phyloP scores from a whole-genome alignment of 2,329 filamentous ascomycete genomes.

The Calonectria pseudoturangicola region DNA sequence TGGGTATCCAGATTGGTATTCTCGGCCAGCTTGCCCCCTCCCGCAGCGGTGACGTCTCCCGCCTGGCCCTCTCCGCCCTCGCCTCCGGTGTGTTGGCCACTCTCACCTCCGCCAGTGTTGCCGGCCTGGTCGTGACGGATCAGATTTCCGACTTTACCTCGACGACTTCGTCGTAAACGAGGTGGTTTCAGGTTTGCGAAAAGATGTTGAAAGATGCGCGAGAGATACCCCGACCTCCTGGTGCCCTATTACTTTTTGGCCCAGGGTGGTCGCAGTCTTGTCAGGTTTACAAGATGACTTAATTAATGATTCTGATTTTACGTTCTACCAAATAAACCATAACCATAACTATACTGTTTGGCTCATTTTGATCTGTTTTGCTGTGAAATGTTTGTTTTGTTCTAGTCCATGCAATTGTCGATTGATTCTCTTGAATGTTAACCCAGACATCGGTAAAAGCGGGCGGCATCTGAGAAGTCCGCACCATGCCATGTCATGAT shows the following conservation, averaged over 20 bases:
- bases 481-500: slow-evolving; percentile 3
- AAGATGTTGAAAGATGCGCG: slow-evolving; percentile 6
- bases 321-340: slow-evolving; percentile 5
- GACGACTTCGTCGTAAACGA: not conserved
- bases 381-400: not conserved
- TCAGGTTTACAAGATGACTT: slow-evolving; percentile 32
- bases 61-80: slow-evolving; percentile 85
- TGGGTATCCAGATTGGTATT: slow-evolving; percentile 93
- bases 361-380: not conserved
- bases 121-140: slow-evolving; percentile 82
- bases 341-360: not conserved
- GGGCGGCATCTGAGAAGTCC: slow-evolving; percentile 2
- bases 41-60: slow-evolving; percentile 83
- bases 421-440: too few species aligned
- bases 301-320: slow-evolving; percentile 33
- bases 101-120: slow-evolving; percentile 85
- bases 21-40: slow-evolving; percentile 86
- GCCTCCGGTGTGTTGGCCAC: slow-evolving; percentile 87
- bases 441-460: slow-evolving; percentile 7
- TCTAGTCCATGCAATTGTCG: not conserved
- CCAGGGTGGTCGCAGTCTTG: slow-evolving; percentile 27
- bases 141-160: slow-evolving; percentile 54
- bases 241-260: slow-evolving; percentile 4
- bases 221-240: slow-evolving; percentile 28
- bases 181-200: not conserved